Evolutionary conservation across 1,284 basidiomycete species (phyloP), one percentile per base, ranked within the genome.

Genomic region (Hypsizygus ulmarius): DNA sequence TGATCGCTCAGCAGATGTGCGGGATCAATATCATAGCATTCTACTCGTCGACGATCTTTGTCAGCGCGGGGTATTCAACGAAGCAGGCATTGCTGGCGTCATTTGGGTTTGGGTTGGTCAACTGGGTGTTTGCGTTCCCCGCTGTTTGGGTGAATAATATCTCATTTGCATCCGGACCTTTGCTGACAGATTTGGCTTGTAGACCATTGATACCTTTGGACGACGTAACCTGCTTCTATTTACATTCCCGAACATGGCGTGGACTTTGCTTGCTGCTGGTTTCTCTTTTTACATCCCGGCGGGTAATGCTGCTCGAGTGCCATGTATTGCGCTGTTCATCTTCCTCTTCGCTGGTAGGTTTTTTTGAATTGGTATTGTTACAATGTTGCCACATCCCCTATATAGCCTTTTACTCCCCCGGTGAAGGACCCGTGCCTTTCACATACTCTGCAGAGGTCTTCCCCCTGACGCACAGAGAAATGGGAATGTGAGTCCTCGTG

Each of bases 401-500:
- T 46, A 30, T 21, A 69, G 73, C 73, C 2, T 77, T 79, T 60
- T 85, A 84, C 61, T 80, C 75, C 0, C 72, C 77, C 5, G 77
- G 83, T 41, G 84, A 87, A 65, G 86, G 87, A 0, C 87, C 87
- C 8, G 87, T 90, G 3, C 83, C 85, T 0, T 83, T 78, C 59
- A 77, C 81, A 3, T 80, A 81, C 58, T 79, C 77, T 9, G 80
- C 82, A 1, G 81, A 84, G 58, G 80, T 79, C 10, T 84, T 82
- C 69, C 81, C 81, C 8, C 68, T 84, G 12, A 78, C 78, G 6
- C 76, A 82, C 53, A 68, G 82, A 54, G 74, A 77, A 53, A 70
- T 75, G 68, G 74, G 74, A 51, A 77, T 76, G 74, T 71, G 39
- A 56, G 68, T 63, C 30, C 12, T 25, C 7, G 7, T 25, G 43